Conservation (phyloP, 306 rosid species). For the Lotus japonicus region DNA sequence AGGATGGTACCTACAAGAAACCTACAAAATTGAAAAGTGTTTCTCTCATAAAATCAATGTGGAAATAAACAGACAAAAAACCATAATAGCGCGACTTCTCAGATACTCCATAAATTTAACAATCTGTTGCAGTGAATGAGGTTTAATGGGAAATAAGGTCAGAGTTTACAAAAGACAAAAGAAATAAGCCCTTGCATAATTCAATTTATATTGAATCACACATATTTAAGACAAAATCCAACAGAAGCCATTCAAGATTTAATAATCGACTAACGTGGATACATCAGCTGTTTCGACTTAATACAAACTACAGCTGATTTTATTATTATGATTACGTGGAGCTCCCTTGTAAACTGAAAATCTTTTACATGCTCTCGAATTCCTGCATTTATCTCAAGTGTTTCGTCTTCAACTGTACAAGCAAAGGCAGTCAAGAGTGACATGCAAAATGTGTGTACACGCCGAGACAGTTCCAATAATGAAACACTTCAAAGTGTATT, state of each 20-base stretch:
- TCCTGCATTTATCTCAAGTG: background rate
- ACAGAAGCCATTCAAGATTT: background rate
- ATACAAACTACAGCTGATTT: background rate
- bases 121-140: background rate
- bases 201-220: background rate
- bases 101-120: background rate
- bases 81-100: background rate
- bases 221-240: background rate
- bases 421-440: background rate
- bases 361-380: background rate
- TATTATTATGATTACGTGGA: background rate
- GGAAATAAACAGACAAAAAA: background rate
- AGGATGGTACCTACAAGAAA: conserved; percentile 81
- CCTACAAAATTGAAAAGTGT: conserved; percentile 20
- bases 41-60: conserved; percentile 7
- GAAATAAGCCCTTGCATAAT: background rate
- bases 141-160: background rate
- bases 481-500: background rate
- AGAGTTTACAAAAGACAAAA: background rate
- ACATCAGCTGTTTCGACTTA: conserved; percentile 4
- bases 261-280: background rate
- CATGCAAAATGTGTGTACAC: background rate
- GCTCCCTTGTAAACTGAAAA: background rate
- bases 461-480: conserved; percentile 20
- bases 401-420: background rate